Percentiles rank a stretch among this genome's conserved stretches.
Evolutionary conservation across 192 early-diverging fungal species (phyloP).

Genomic region (Umbelopsis vinacea): DNA sequence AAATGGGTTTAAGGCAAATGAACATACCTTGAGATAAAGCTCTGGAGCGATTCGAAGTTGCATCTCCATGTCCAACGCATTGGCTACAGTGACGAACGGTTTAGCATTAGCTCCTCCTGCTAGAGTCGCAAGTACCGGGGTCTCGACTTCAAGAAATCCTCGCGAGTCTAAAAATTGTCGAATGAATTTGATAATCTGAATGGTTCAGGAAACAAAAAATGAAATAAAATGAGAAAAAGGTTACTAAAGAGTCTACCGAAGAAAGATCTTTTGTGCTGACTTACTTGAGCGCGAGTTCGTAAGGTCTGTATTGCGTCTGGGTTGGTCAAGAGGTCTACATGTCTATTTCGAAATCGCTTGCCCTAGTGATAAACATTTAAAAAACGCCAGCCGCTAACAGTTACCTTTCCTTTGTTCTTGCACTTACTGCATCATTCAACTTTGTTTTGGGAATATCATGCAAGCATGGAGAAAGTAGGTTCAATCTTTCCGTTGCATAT

Average conservation of each 20-base stretch:
- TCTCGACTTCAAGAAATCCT: constrained; percentile 85
- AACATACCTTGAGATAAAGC: constrained; percentile 74
- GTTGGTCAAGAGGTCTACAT: constrained; percentile 81
- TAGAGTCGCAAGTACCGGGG: constrained; percentile 73
- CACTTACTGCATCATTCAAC: constrained; percentile 56
- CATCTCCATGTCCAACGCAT: constrained; percentile 71
- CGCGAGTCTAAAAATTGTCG: constrained; percentile 65
- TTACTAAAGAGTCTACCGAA: neutral
- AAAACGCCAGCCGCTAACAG: neutral
- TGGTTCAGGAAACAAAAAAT: too few species aligned
- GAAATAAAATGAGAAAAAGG: constrained; percentile 9
- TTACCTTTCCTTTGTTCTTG: neutral
- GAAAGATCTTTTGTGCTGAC: too few species aligned
- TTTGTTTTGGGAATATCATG: constrained; percentile 68
- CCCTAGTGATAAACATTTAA: constrained; percentile 31
- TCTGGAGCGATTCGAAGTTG: constrained; percentile 85
- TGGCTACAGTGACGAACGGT: constrained; percentile 74
- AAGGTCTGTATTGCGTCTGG: constrained; percentile 53
- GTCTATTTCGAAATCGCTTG: constrained; percentile 71
- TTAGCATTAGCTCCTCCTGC: constrained; percentile 83
- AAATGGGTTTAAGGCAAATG: neutral
- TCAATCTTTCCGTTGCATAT: constrained; percentile 54
- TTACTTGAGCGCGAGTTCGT: constrained; percentile 57
- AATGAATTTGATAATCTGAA: constrained; percentile 61
- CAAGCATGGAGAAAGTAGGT: constrained; percentile 72